Evolutionary conservation across 1,139 yeast species (phyloP).

Genomic region (Kurtzmaniella quercitrusa): DNA sequence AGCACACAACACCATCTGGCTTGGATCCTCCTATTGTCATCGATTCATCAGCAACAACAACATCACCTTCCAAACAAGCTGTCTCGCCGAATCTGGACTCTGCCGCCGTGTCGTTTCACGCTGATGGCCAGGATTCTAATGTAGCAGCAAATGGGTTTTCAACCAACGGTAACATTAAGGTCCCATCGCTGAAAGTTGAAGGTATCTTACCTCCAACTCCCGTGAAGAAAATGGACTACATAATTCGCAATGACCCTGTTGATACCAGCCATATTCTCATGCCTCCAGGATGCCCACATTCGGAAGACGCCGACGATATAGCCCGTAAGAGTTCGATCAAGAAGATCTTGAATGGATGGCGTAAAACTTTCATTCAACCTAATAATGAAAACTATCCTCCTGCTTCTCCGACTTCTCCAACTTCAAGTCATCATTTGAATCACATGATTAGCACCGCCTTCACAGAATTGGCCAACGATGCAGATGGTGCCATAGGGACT

Average conservation of each 20-base stretch:
- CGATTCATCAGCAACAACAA: not conserved
- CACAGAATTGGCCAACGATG: slow-evolving; percentile 10
- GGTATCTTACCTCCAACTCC: slow-evolving; percentile 63
- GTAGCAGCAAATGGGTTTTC: slow-evolving; percentile 39
- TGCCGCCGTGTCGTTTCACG: not conserved
- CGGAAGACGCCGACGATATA: slow-evolving; percentile 14
- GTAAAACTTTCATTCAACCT: slow-evolving; percentile 22
- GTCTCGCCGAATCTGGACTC: not conserved
- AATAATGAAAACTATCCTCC: slow-evolving; percentile 7
- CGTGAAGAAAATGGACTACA: slow-evolving; percentile 53
- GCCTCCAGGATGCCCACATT: not conserved
- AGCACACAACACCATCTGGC: not conserved
- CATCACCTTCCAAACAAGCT: not conserved
- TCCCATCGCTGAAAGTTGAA: slow-evolving; percentile 45
- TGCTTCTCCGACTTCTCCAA: not conserved
- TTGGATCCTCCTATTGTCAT: not conserved
- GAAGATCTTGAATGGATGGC: slow-evolving; percentile 41
- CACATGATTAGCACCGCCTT: slow-evolving; percentile 5
- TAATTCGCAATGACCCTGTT: slow-evolving; percentile 12
- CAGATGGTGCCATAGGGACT: slow-evolving; percentile 26
- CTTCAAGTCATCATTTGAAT: slow-evolving; percentile 3
- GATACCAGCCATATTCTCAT: not conserved
- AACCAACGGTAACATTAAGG: slow-evolving; percentile 44
- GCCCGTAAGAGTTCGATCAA: slow-evolving; percentile 34
- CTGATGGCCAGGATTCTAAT: slow-evolving; percentile 16